Percentiles rank a stretch among this genome's conserved stretches.
Conservation (phyloP, 768 basidiomycete species). For the Boletus pseudopeckii region DNA sequence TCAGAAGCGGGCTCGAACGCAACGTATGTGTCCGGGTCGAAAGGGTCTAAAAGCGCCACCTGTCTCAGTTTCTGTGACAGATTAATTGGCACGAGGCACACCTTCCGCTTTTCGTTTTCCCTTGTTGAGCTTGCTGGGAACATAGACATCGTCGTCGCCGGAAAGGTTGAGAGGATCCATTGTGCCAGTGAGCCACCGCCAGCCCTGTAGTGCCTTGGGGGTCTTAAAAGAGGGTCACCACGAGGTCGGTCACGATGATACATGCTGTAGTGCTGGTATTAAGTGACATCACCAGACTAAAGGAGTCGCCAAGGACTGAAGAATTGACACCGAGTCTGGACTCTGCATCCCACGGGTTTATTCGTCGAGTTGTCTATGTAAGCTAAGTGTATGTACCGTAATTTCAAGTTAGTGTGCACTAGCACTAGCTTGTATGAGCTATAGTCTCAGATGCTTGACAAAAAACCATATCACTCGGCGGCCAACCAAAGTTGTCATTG, state of each 20-base stretch:
- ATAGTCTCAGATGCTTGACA: no score
- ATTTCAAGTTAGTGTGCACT: no score
- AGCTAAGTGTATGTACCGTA: no score
- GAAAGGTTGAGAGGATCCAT: slow-evolving; percentile 20
- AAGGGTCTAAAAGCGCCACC: slow-evolving; percentile 3
- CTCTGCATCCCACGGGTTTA: no score
- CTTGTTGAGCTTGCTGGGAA: slow-evolving; percentile 14
- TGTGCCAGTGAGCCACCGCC: neutral
- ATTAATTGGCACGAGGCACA: neutral
- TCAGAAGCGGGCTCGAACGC: neutral
- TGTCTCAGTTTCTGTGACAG: neutral
- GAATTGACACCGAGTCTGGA: no score
- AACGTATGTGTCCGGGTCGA: no score
- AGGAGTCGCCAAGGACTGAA: no score
- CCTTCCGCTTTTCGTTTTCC: slow-evolving; percentile 21
- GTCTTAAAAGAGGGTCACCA: slow-evolving; percentile 9
- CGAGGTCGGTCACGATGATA: slow-evolving; percentile 4
- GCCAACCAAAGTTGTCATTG: no score
- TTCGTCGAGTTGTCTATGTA: no score
- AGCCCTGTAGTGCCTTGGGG: neutral
- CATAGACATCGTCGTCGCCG: neutral
- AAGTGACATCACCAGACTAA: no score
- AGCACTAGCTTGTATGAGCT: no score
- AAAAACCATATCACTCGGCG: no score
- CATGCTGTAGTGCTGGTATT: slow-evolving; percentile 5